These are phyloP conservation scores for Schizochytrium sp. DNA, from an alignment of 108 stramenopile species.

Conservation along the genomic window DNA sequence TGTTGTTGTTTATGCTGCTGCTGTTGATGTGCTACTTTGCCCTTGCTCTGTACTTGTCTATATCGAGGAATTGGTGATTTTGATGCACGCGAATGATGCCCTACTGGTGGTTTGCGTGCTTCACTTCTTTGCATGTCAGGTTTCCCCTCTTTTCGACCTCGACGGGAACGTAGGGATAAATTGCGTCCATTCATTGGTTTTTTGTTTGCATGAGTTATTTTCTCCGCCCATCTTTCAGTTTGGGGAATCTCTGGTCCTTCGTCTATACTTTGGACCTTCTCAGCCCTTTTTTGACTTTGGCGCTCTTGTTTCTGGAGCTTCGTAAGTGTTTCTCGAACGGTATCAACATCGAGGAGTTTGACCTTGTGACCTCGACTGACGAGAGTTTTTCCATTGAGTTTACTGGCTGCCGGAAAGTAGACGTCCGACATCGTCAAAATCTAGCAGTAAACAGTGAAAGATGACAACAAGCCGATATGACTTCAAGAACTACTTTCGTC, in stretches of 20 bases:
- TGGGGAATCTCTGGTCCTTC: not conserved
- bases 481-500: too few relatives aligned
- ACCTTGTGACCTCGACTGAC: constrained; percentile 29
- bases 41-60: not conserved
- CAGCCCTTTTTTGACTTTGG: not conserved
- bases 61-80: not conserved
- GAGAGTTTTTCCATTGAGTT: not conserved
- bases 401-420: too few relatives aligned
- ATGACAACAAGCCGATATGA: too few relatives aligned
- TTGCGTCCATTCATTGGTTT: too few relatives aligned
- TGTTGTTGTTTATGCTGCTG: not conserved
- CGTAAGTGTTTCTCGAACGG: not conserved
- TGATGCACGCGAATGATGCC: not conserved
- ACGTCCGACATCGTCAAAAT: too few relatives aligned
- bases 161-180: too few relatives aligned
- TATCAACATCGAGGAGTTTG: not conserved
- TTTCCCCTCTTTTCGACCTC: not conserved
- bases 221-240: not conserved
- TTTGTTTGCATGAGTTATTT: too few relatives aligned
- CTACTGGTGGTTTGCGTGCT: not conserved
- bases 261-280: not conserved
- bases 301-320: not conserved
- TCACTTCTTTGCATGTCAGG: not conserved
- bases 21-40: not conserved
- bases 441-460: too few relatives aligned